Evolutionary conservation across 306 rosid genomes (phyloP).

Genomic region (Rosa multiflora): DNA sequence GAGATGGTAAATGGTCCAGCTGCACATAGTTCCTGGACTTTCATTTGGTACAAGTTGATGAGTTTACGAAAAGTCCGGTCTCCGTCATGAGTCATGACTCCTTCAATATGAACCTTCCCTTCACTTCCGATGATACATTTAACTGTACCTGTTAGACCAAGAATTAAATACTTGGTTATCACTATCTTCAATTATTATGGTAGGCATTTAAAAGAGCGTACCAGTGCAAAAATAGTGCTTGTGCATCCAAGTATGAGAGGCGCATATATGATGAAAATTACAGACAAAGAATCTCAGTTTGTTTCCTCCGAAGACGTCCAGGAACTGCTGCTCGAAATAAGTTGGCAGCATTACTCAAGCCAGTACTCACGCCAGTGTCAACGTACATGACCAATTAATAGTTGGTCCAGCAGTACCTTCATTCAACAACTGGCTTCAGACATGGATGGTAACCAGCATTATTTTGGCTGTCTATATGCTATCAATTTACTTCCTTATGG

Average conservation of each 20-base stretch:
- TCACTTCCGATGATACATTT: constrained; percentile 46
- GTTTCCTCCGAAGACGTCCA: constrained; percentile 40
- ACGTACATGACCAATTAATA: constrained; percentile 35
- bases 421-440: constrained; percentile 37
- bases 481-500: background rate
- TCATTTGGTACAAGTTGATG: constrained; percentile 36
- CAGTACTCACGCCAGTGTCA: constrained; percentile 47
- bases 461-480: constrained; percentile 31
- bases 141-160: constrained; percentile 33
- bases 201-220: background rate
- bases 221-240: background rate
- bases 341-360: constrained; percentile 30
- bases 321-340: constrained; percentile 53
- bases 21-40: constrained; percentile 51
- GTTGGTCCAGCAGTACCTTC: constrained; percentile 46
- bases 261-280: background rate
- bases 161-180: background rate
- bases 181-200: background rate
- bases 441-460: constrained; percentile 23
- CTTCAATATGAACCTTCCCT: constrained; percentile 54
- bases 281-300: constrained; percentile 24
- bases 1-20: constrained; percentile 50
- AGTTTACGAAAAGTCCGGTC: constrained; percentile 34
- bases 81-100: constrained; percentile 32
- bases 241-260: background rate